Conservation (phyloP, 2,329 filamentous ascomycete species). For the Mycocentrospora acerina region DNA sequence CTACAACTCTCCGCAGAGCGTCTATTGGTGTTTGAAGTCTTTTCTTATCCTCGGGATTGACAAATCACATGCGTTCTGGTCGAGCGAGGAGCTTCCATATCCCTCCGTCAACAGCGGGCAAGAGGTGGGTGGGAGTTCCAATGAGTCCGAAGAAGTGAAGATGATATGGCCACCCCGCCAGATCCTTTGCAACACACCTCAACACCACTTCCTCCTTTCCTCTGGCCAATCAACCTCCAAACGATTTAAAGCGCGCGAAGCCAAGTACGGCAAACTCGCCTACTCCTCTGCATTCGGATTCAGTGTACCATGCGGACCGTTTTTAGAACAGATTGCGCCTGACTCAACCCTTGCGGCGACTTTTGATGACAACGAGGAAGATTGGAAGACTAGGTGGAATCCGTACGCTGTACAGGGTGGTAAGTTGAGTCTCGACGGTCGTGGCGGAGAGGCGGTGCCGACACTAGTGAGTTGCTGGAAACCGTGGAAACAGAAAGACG, state of each 20-base stretch:
- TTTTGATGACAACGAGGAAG: slow-evolving; percentile 45
- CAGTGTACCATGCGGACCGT: slow-evolving; percentile 42
- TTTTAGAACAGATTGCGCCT: slow-evolving; percentile 44
- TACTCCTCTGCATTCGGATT: slow-evolving; percentile 40
- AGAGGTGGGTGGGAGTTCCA: background rate
- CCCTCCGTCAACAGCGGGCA: slow-evolving; percentile 22
- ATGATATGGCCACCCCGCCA: too few species aligned
- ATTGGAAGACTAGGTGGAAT: slow-evolving; percentile 22
- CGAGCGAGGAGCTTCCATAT: slow-evolving; percentile 45
- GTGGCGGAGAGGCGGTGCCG: slow-evolving; percentile 10
- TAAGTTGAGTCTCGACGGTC: background rate
- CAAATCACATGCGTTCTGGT: slow-evolving; percentile 50
- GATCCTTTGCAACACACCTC: slow-evolving; percentile 47
- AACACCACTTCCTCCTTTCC: slow-evolving; percentile 37
- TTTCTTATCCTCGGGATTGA: slow-evolving; percentile 48
- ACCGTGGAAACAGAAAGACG: slow-evolving; percentile 31
- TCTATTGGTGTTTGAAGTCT: slow-evolving; percentile 57
- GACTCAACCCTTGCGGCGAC: slow-evolving; percentile 44
- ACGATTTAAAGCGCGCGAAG: slow-evolving; percentile 39
- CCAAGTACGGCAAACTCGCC: slow-evolving; percentile 41
- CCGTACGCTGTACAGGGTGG: slow-evolving; percentile 13
- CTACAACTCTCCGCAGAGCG: slow-evolving; percentile 59
- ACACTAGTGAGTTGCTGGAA: slow-evolving; percentile 25
- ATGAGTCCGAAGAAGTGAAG: slow-evolving; percentile 39
- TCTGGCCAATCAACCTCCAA: slow-evolving; percentile 38